A percentile compares a stretch with the other conserved stretches of the same genome.
Conservation (phyloP, 2,329 filamentous ascomycete genomes). For the Apiospora hydei region DNA sequence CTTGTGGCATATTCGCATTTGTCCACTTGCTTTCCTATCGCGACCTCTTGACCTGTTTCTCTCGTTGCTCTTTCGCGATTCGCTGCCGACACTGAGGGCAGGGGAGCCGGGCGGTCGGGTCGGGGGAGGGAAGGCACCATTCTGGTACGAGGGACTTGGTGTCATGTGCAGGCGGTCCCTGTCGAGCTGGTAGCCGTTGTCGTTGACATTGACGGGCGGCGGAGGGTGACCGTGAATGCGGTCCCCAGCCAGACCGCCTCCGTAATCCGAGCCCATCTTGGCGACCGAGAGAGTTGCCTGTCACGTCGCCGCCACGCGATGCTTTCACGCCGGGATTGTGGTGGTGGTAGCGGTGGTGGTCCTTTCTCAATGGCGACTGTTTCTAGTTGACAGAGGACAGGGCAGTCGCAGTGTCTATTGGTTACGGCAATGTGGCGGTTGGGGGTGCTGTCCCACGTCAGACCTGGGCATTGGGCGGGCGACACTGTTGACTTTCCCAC, state of each 20-base stretch:
- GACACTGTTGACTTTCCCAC: slow-evolving; percentile 18
- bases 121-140: slow-evolving; percentile 40
- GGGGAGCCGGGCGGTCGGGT: slow-evolving; percentile 46
- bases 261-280: slow-evolving; percentile 44
- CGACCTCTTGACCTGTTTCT: slow-evolving; percentile 63
- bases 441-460: slow-evolving; percentile 29
- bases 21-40: slow-evolving; percentile 64
- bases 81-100: slow-evolving; percentile 47
- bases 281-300: slow-evolving; percentile 9
- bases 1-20: slow-evolving; percentile 77
- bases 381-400: slow-evolving; percentile 14
- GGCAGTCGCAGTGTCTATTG: slow-evolving; percentile 23
- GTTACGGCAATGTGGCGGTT: slow-evolving; percentile 27
- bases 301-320: slow-evolving; percentile 22
- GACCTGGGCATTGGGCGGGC: slow-evolving; percentile 30
- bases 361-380: slow-evolving; percentile 17
- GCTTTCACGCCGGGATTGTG: slow-evolving; percentile 9
- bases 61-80: slow-evolving; percentile 62
- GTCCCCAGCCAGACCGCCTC: slow-evolving; percentile 44
- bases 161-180: slow-evolving; percentile 43
- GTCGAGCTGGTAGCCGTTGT: slow-evolving; percentile 41
- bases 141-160: slow-evolving; percentile 41
- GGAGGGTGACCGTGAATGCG: slow-evolving; percentile 41
- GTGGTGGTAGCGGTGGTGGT: background rate
- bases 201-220: slow-evolving; percentile 32